Conservation (phyloP, 2,329 filamentous ascomycete genomes). For the Rosellinia necatrix region DNA sequence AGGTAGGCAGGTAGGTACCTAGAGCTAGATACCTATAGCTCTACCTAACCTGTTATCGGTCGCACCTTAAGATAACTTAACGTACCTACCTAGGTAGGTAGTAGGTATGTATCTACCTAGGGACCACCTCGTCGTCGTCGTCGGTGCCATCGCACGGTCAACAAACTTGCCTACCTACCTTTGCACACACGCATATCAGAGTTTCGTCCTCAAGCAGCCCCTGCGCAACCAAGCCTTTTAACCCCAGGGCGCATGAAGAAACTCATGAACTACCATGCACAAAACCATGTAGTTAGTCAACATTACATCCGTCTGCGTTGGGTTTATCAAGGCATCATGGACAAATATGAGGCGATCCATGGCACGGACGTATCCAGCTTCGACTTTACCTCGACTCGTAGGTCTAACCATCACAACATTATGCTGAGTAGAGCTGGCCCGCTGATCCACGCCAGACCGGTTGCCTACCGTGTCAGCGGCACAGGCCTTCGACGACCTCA, state of each 20-base stretch:
- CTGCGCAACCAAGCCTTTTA: background rate
- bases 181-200: background rate
- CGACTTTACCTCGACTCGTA: slow-evolving; percentile 57
- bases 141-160: background rate
- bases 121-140: background rate
- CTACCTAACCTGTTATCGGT: too few species aligned
- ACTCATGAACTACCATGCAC: background rate
- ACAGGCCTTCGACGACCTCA: slow-evolving; percentile 67
- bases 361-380: slow-evolving; percentile 66
- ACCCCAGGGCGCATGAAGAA: background rate
- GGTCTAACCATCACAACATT: slow-evolving; percentile 36
- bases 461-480: slow-evolving; percentile 78
- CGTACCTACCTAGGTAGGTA: background rate
- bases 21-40: too few species aligned
- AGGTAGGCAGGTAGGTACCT: background rate
- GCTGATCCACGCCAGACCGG: slow-evolving; percentile 59
- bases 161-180: background rate
- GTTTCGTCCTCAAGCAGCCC: background rate
- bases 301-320: background rate
- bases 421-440: background rate
- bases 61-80: too few species aligned
- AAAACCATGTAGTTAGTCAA: slow-evolving; percentile 22
- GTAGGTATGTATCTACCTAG: background rate
- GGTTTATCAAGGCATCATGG: slow-evolving; percentile 47
- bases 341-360: slow-evolving; percentile 61